phyloP scores from a whole-genome alignment of 306 rosid genomes.

The Hippophae tibetana region DNA sequence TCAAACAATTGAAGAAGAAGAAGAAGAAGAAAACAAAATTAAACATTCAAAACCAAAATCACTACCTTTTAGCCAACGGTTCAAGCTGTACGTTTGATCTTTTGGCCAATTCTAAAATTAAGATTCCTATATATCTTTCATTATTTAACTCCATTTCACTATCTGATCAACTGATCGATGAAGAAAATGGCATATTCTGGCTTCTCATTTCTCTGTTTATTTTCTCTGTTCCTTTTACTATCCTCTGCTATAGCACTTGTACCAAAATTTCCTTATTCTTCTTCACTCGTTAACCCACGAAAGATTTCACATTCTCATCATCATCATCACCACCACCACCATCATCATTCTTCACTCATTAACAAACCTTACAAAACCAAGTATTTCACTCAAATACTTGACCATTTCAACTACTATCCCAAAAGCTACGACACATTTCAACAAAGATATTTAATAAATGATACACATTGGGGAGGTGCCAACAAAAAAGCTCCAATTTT shows the following conservation, averaged over 20 bases:
- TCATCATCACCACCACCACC: background rate
- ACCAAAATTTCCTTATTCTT: conserved; percentile 31
- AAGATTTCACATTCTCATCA: conserved; percentile 17
- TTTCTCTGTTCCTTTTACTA: conserved; percentile 12
- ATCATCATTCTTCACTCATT: background rate
- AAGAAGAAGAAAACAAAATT: too few relatives aligned
- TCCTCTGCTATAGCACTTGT: conserved; percentile 11
- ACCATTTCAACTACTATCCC: conserved; percentile 74
- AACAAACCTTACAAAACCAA: conserved; percentile 36
- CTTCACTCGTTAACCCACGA: conserved; percentile 28
- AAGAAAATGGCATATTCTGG: too few relatives aligned
- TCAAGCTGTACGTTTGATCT: too few relatives aligned
- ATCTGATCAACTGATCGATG: too few relatives aligned
- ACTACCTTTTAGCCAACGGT: too few relatives aligned
- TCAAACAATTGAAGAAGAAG: too few relatives aligned
- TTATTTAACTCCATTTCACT: too few relatives aligned
- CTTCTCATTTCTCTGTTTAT: conserved; percentile 11
- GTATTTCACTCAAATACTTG: conserved; percentile 76
- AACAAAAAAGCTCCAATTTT: conserved; percentile 63
- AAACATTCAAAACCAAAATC: too few relatives aligned
- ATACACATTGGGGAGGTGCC: conserved; percentile 77
- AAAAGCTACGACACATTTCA: conserved; percentile 58
- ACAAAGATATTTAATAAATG: conserved; percentile 69
- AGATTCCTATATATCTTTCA: too few relatives aligned
- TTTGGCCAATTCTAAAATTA: too few relatives aligned